phyloP scores from a whole-genome alignment of 1,139 yeast species.

The Arxiozyma slooffiae region DNA sequence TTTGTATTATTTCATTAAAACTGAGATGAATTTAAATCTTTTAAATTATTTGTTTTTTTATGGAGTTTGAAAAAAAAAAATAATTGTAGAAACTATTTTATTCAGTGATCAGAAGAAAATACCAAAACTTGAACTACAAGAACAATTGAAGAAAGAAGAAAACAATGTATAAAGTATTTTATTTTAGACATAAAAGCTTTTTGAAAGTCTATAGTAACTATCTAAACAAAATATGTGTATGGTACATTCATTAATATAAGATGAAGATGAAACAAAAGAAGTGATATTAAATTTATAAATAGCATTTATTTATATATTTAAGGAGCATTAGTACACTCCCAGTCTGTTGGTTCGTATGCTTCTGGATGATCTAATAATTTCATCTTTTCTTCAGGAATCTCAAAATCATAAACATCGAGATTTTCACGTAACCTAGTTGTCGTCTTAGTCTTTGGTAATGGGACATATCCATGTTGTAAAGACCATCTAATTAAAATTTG shows the following conservation, averaged over 20 bases:
- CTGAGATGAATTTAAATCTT: not conserved
- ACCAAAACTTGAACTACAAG: too few relatives aligned
- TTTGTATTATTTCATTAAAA: not conserved
- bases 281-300: not conserved
- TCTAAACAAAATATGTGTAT: not conserved
- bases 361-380: conserved; percentile 39
- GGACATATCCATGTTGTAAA: conserved; percentile 53
- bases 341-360: conserved; percentile 59
- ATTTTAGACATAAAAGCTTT: too few relatives aligned
- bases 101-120: too few relatives aligned
- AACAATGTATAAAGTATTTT: not conserved
- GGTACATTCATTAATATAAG: not conserved
- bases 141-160: not conserved
- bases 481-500: conserved; percentile 45
- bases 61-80: not conserved
- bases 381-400: conserved; percentile 41
- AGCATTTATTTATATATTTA: conserved; percentile 13
- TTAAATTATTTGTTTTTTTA: not conserved
- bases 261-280: not conserved
- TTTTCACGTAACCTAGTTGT: conserved; percentile 40
- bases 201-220: not conserved
- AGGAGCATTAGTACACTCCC: conserved; percentile 57
- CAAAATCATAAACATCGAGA: conserved; percentile 41
- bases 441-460: conserved; percentile 60
- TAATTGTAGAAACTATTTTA: not conserved